phyloP scores from a whole-genome alignment of 2,329 filamentous ascomycete genomes.

The Colletotrichum brevisporum region DNA sequence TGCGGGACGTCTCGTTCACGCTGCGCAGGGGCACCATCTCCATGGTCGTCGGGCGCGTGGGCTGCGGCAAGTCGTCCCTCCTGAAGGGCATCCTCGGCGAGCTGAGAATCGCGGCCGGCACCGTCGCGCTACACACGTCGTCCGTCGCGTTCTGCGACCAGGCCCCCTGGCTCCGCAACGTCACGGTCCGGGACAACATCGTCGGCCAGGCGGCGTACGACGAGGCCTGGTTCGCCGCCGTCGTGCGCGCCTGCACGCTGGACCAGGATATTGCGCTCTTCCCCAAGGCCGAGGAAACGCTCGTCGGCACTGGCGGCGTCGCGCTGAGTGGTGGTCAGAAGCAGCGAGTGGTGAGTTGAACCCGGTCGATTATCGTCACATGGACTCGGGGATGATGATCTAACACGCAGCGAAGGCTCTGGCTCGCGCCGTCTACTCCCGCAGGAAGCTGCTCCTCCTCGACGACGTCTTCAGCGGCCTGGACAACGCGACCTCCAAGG shows the following conservation, averaged over 20 bases:
- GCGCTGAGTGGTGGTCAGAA: constrained; percentile 61
- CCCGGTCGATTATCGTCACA: background rate
- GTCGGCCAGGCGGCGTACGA: constrained; percentile 49
- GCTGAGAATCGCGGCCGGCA: constrained; percentile 44
- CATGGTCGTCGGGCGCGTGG: constrained; percentile 58
- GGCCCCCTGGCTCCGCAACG: constrained; percentile 59
- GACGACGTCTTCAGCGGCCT: constrained; percentile 64
- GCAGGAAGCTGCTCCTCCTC: constrained; percentile 55
- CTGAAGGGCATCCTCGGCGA: constrained; percentile 57
- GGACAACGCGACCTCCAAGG: constrained; percentile 58
- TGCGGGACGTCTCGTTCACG: constrained; percentile 45
- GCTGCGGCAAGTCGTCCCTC: constrained; percentile 59
- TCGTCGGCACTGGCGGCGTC: constrained; percentile 58
- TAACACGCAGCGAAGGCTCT: constrained; percentile 49
- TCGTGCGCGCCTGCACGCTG: constrained; percentile 53
- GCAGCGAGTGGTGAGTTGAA: constrained; percentile 54
- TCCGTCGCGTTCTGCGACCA: constrained; percentile 60
- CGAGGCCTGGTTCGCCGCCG: constrained; percentile 46
- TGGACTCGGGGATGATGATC: background rate
- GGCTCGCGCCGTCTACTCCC: constrained; percentile 62
- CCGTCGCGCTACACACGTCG: constrained; percentile 28
- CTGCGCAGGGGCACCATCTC: constrained; percentile 46
- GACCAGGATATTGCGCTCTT: constrained; percentile 51
- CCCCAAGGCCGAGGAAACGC: constrained; percentile 50
- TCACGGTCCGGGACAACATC: constrained; percentile 56